Base-by-base conservation (phyloP, 495 filamentous ascomycete species). In the Xylaria telfairii region DNA sequence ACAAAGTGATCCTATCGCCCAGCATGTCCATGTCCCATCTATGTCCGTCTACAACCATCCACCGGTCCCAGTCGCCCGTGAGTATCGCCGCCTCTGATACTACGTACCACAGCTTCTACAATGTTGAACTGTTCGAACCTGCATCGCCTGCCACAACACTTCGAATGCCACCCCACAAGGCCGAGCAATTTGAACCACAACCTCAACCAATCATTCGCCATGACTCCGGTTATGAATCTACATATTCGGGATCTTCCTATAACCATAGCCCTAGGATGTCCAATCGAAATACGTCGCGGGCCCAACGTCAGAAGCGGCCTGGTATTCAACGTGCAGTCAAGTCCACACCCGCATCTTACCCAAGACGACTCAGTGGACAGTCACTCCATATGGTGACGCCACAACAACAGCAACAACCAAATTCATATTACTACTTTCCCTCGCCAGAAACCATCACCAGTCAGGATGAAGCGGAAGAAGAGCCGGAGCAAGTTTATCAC, bases 221-320 rank as follows among this genome's bases (percentile, higher is more conserved):
- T 54, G 84, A 86, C 59, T 86, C 84, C 7, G 84, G 84, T 8
- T 86, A 86, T 59, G 84, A 82, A 61, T 85, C 83, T n/a, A 76
- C 74, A 57, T 71, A 62, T n/a, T 70, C 76, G 3, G 47, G 62
- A 46, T 67, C 76, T 60, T 70, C 53, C n/a, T 24, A 60, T 32
- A 51, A 70, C 13, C 73, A 67, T 49, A 70, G 69, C 32, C 69
- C 74, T 21, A 13, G 7, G 15, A 39, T 34, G 13, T 57, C 49
- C 32, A 44, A 56, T 19, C 51, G 17, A 4, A 59, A 59, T 6
- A 3, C 49, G 19, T 46, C 51, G 37, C 34, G 47, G 37, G 34
- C 49, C 32, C 79, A 71, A 8, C 74, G 76, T 13, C 80, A 79
- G 37, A 72, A 80, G 42, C 77, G 82, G 56, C 78, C 81, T 15